phyloP scores from a whole-genome alignment of 2,329 filamentous ascomycete species.

The Colletotrichum caudatum region DNA sequence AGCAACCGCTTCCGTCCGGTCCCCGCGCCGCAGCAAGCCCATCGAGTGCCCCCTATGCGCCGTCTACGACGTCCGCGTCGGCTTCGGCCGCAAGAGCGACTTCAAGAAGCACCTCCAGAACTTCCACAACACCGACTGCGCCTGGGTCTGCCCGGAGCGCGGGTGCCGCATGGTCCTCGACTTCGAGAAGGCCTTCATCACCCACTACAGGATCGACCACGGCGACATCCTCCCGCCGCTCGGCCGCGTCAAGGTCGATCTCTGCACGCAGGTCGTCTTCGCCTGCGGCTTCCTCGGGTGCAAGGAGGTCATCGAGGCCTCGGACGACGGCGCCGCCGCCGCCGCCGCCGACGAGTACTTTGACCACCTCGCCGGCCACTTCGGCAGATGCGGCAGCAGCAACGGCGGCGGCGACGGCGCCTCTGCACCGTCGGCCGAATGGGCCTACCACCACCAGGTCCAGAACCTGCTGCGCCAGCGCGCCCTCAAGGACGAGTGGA shows the following conservation, averaged over 20 bases:
- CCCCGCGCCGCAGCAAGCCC: constrained; percentile 38
- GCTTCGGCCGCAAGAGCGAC: constrained; percentile 61
- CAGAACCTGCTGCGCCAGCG: constrained; percentile 60
- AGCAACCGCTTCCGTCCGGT: not conserved
- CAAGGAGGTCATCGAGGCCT: constrained; percentile 58
- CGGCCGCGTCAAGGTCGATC: constrained; percentile 55
- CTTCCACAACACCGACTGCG: constrained; percentile 58
- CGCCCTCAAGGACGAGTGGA: constrained; percentile 59
- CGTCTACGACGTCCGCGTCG: constrained; percentile 58
- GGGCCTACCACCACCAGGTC: constrained; percentile 58
- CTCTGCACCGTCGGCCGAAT: constrained; percentile 45
- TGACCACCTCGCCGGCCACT: constrained; percentile 61
- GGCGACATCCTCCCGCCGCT: constrained; percentile 43
- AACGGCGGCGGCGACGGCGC: constrained; percentile 43
- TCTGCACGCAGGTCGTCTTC: constrained; percentile 59
- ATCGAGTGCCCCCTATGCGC: constrained; percentile 60
- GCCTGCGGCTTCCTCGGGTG: constrained; percentile 58
- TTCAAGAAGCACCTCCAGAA: constrained; percentile 64
- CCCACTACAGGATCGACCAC: constrained; percentile 58
- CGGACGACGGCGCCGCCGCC: constrained; percentile 52
- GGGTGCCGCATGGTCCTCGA: constrained; percentile 58
- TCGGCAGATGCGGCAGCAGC: constrained; percentile 50
- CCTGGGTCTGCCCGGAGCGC: constrained; percentile 58
- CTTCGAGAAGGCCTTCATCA: constrained; percentile 59
- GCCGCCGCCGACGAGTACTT: constrained; percentile 58